Conservation (phyloP, 2,329 filamentous ascomycete genomes). For the Davidsoniella australis region DNA sequence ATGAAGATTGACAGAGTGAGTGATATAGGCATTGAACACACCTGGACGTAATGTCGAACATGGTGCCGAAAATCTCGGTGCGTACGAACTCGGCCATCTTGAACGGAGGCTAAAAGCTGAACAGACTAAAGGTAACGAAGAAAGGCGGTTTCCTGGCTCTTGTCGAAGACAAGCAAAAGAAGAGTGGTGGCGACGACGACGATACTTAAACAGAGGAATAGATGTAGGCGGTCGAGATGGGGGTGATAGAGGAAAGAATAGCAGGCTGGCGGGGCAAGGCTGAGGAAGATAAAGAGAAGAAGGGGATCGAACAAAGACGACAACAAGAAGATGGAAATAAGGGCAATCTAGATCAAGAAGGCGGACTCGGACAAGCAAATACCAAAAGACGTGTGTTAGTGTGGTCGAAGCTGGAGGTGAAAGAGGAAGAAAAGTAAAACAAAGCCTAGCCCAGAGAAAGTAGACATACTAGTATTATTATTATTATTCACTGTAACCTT, state of each 20-base stretch:
- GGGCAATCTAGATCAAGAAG: neutral
- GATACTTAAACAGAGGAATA: no score
- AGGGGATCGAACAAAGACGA: neutral
- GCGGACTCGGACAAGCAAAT: no score
- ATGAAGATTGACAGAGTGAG: neutral
- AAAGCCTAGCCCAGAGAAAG: neutral
- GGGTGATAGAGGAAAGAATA: neutral
- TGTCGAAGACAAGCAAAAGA: neutral
- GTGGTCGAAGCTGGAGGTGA: no score
- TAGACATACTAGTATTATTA: no score
- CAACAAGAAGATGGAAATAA: slow-evolving; percentile 3
- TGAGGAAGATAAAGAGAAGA: neutral
- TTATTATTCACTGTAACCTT: no score
- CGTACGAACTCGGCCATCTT: slow-evolving; percentile 98
- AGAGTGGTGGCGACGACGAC: neutral
- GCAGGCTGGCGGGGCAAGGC: neutral
- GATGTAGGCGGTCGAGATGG: neutral
- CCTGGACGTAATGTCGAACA: slow-evolving; percentile 98
- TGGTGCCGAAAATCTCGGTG: slow-evolving; percentile 98
- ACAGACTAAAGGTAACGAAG: neutral
- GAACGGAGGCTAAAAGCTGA: slow-evolving; percentile 17
- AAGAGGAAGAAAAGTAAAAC: neutral
- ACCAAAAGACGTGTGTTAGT: no score
- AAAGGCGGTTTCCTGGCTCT: no score
- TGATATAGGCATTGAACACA: slow-evolving; percentile 25